Evolutionary conservation across 2,329 filamentous ascomycete species (phyloP).

Genomic region (Gnomoniopsis sp.): DNA sequence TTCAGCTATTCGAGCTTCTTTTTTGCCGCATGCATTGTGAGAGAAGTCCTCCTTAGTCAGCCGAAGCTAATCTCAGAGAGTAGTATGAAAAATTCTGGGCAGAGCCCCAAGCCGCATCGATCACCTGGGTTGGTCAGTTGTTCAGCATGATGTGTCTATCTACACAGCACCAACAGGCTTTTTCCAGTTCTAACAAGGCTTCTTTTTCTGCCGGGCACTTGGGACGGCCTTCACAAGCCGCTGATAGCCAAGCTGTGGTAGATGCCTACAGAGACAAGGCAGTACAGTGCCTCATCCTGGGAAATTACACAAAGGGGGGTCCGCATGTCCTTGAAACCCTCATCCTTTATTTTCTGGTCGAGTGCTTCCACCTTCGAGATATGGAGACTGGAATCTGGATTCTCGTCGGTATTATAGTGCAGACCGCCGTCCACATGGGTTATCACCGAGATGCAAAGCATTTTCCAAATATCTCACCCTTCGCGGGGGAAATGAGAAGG

Average conservation of each 20-base stretch:
- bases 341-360: constrained; percentile 31
- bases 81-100: constrained; percentile 45
- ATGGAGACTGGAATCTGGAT: constrained; percentile 33
- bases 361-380: constrained; percentile 28
- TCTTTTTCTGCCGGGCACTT: too few relatives aligned
- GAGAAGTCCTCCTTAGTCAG: too few relatives aligned
- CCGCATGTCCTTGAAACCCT: constrained; percentile 38
- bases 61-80: too few relatives aligned
- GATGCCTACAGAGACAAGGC: constrained; percentile 26
- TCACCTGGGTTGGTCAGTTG: constrained; percentile 44
- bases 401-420: constrained; percentile 30
- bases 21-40: too few relatives aligned
- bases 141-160: constrained; percentile 44
- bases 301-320: constrained; percentile 40
- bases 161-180: constrained; percentile 22
- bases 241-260: not conserved
- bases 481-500: constrained; percentile 43
- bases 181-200: too few relatives aligned
- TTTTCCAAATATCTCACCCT: constrained; percentile 37
- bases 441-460: constrained; percentile 42
- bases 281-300: constrained; percentile 35
- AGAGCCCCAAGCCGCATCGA: constrained; percentile 27
- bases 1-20: too few relatives aligned
- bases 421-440: constrained; percentile 36
- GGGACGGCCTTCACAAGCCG: not conserved